Conservation (phyloP, 495 filamentous ascomycete species). For the Zalerion maritima region DNA sequence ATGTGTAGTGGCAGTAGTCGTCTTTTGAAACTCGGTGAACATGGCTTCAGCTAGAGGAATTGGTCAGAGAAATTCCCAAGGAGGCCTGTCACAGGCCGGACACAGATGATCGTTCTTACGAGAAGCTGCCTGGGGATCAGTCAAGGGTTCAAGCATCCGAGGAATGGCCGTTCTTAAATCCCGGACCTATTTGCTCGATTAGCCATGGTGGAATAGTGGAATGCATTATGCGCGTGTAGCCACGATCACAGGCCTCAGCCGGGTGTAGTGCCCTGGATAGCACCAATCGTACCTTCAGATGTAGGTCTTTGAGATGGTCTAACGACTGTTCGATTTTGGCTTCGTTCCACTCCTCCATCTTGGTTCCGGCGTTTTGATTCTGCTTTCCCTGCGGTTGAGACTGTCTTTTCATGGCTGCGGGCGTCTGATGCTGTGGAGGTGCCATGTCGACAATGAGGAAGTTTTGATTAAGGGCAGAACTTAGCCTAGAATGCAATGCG, state of each 20-base stretch:
- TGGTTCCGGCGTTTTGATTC: not conserved
- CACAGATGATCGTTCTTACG: slow-evolving; percentile 1
- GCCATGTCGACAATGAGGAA: too few relatives aligned
- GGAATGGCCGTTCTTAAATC: slow-evolving; percentile 29
- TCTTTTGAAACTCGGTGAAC: slow-evolving; percentile 21
- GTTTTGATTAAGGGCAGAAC: too few relatives aligned
- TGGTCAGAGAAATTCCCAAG: slow-evolving; percentile 4
- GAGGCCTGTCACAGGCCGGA: slow-evolving; percentile 6
- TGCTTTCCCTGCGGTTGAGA: slow-evolving; percentile 1
- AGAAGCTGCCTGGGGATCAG: slow-evolving; percentile 3
- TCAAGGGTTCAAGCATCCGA: slow-evolving; percentile 29
- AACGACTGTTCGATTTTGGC: slow-evolving; percentile 20
- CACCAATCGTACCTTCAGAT: slow-evolving; percentile 30
- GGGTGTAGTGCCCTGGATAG: too few relatives aligned
- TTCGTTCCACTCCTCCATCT: slow-evolving; percentile 12
- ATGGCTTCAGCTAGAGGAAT: slow-evolving; percentile 22
- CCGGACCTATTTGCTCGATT: slow-evolving; percentile 17
- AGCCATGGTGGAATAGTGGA: slow-evolving; percentile 1
- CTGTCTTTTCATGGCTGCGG: slow-evolving; percentile 7
- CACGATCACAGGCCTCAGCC: too few relatives aligned
- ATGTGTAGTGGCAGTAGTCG: slow-evolving; percentile 19
- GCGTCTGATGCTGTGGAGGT: too few relatives aligned
- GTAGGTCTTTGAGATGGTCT: slow-evolving; percentile 23
- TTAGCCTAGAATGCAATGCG: too few relatives aligned
- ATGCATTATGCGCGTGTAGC: not conserved